phyloP scores from a whole-genome alignment of 2,329 filamentous ascomycete species.

The Didymella keratinophila region DNA sequence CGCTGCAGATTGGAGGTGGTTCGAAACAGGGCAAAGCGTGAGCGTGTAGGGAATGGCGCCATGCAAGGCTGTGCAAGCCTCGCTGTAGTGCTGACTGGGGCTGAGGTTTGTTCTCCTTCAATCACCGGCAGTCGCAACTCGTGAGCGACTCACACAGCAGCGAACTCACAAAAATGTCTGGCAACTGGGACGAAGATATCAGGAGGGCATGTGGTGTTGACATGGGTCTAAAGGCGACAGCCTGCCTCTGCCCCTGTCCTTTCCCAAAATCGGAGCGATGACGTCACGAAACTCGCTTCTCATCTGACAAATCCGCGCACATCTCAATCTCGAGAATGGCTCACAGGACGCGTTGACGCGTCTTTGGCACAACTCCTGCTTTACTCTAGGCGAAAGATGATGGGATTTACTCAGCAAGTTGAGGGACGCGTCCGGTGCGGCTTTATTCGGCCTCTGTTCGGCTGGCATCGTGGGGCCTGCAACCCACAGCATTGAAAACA shows the following conservation, averaged over 20 bases:
- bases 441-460: neutral
- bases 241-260: neutral
- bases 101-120: neutral
- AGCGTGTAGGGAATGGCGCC: constrained; percentile 3
- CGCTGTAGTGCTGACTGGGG: constrained; percentile 19
- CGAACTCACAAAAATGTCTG: neutral
- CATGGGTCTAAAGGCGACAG: neutral
- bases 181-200: neutral
- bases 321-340: neutral
- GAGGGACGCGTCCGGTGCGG: neutral
- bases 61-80: constrained; percentile 12
- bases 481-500: neutral
- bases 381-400: neutral
- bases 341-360: neutral
- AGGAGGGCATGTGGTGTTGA: neutral
- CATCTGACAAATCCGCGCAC: neutral
- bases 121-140: neutral
- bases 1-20: neutral
- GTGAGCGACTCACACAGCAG: neutral
- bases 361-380: neutral
- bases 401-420: neutral
- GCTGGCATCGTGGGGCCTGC: neutral
- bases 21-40: neutral
- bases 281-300: neutral
- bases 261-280: neutral